Percentiles rank a stretch among this genome's conserved stretches.
phyloP scores from a whole-genome alignment of 176 grass and related monocot species.

The Oryza meyeriana region DNA sequence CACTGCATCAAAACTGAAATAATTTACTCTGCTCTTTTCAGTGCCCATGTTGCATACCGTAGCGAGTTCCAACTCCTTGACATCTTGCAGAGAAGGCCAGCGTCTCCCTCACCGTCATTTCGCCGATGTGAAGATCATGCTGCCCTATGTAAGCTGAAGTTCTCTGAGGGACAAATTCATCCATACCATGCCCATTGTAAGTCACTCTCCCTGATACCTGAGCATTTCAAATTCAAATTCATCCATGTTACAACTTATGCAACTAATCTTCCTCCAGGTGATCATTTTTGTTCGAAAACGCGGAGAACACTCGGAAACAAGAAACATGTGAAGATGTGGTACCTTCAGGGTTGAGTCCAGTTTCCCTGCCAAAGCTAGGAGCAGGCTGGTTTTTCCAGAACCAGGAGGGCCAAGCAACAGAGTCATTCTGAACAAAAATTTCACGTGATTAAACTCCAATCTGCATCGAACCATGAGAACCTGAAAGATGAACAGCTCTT shows the following conservation, averaged over 20 bases:
- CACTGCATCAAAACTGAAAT: background rate
- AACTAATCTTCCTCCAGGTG: background rate
- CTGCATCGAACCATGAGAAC: background rate
- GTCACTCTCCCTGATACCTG: constrained; percentile 75
- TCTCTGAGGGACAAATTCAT: constrained; percentile 88
- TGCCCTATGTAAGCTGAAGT: constrained; percentile 88
- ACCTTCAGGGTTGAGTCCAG: constrained; percentile 76
- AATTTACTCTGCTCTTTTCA: background rate
- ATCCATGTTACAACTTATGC: background rate
- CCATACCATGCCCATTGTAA: constrained; percentile 90
- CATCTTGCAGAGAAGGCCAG: constrained; percentile 79
- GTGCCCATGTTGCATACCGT: constrained; percentile 42
- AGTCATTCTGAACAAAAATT: constrained; percentile 63
- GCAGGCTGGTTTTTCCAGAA: constrained; percentile 86
- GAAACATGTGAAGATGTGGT: constrained; percentile 15
- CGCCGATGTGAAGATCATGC: constrained; percentile 76
- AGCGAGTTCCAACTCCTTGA: constrained; percentile 93
- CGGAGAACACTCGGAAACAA: background rate
- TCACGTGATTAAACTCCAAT: background rate
- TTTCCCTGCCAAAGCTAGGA: constrained; percentile 86
- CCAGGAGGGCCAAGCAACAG: constrained; percentile 86
- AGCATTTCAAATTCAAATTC: constrained; percentile 14
- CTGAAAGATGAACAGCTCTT: background rate
- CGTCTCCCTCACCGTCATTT: constrained; percentile 93
- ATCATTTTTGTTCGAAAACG: background rate